Evolutionary conservation across 306 rosid genomes (phyloP), one percentile per base, ranked within the genome.

Genomic region (Quercus robur): DNA sequence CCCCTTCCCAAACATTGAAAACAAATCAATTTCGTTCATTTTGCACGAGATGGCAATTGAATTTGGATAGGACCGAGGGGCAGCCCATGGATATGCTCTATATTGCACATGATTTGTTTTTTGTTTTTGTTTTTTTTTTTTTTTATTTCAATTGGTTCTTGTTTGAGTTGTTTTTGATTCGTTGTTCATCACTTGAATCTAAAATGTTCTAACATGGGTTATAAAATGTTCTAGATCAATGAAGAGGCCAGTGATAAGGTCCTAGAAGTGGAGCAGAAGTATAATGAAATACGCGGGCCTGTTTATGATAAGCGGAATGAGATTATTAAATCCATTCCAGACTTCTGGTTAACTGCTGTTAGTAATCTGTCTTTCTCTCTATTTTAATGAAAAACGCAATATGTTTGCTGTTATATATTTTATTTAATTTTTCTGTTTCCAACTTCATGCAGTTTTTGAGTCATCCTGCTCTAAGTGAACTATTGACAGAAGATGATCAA

Each of bases 191-290:
- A 26, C 67, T 61, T 7, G 67, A 10, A 61, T 25, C 6, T 13
- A 49, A 12, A 49, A 49, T 70, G 30, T n/a, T 20, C 44, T 56
- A 17, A 70, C 66, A 1, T 41, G 64, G 55, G 71, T 51, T 13
- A 20, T 62, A 30, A 68, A 28, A 18, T 58, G 18, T 51, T 85
- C 62, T 78, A 93, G 99, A 91, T 94, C 78, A 94, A 94, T 57
- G 99, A 94, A 75, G 95, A 94, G 88, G 97, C 97, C 4, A 90
- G 97, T 80, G 99, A 93, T 71, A 85, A 90, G 83, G 97, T 94
- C 6, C 88, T 94, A 38, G 95, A 94, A 83, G 87, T 94, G 66
- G 99, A 93, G 82, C 97, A 94, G 88, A 91, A 93, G 82, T 94
- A 88, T 75, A 94, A 91, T 84, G 97, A 88, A 87, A 79, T 90